Conservation (phyloP, 139 green algal species). For the Haematococcus lacustris region DNA sequence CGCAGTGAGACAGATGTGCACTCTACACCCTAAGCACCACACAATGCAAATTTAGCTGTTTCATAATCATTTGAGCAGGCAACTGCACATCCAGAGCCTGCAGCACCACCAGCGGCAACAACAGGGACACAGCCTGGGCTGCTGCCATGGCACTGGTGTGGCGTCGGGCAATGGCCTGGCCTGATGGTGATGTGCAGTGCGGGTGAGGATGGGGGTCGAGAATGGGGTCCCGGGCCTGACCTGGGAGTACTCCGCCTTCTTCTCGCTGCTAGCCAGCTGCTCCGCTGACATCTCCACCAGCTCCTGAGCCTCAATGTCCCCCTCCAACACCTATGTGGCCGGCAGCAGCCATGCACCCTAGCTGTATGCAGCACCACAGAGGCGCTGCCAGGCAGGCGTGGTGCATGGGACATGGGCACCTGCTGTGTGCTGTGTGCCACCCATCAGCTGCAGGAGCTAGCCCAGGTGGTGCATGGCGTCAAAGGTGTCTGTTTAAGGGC, state of each 20-base stretch:
- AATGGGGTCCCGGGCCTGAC: neutral
- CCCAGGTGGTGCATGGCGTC: too few species aligned
- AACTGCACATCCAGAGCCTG: neutral
- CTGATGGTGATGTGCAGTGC: neutral
- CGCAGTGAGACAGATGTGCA: too few species aligned
- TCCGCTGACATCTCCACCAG: constrained; percentile 78
- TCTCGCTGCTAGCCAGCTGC: constrained; percentile 81
- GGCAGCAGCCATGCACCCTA: too few species aligned
- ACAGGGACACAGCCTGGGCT: too few species aligned
- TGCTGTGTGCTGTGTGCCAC: too few species aligned
- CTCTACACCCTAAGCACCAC: too few species aligned
- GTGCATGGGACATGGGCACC: too few species aligned
- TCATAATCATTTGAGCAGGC: neutral
- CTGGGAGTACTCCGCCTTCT: constrained; percentile 60
- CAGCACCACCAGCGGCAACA: neutral
- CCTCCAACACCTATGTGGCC: constrained; percentile 46
- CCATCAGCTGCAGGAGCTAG: too few species aligned
- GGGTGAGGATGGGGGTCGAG: neutral
- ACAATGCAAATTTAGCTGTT: neutral
- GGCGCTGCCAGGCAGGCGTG: too few species aligned
- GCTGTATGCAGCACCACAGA: too few species aligned
- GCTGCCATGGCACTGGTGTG: too few species aligned
- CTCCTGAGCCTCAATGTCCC: constrained; percentile 36
- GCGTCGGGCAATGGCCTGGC: neutral
- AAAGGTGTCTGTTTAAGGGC: too few species aligned